phyloP scores from a whole-genome alignment of 768 basidiomycete species.

The Suillus lakei region DNA sequence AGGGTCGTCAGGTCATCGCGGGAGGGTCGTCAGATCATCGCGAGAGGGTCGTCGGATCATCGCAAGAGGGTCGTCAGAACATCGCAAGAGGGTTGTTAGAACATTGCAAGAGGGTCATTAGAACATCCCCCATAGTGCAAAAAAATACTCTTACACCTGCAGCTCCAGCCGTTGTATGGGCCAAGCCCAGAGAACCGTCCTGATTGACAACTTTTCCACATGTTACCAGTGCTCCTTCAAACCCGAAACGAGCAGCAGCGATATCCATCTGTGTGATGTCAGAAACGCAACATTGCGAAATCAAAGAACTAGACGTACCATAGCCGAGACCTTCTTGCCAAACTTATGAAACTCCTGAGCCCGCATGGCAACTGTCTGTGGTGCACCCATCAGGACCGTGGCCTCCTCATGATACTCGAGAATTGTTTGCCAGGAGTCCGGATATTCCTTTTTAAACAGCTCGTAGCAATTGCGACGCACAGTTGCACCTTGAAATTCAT shows the following conservation, averaged over 20 bases:
- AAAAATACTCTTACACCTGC: slow-evolving; percentile 3
- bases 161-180: slow-evolving; percentile 5
- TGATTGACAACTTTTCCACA: slow-evolving; percentile 14
- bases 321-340: not conserved
- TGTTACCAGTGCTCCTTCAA: slow-evolving; percentile 15
- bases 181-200: not conserved
- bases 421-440: not conserved
- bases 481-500: not conserved
- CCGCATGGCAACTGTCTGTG: not conserved
- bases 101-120: no score
- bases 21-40: no score
- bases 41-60: no score
- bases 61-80: no score
- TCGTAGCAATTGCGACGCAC: not conserved
- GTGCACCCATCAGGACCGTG: not conserved
- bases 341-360: not conserved
- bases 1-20: not conserved
- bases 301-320: not conserved
- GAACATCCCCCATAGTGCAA: not conserved
- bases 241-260: slow-evolving; percentile 6
- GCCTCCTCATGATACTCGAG: not conserved
- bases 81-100: no score
- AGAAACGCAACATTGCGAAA: not conserved
- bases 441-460: not conserved
- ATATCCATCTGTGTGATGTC: not conserved